Conservation (phyloP, 345 rosid species). For the Moricandia moricandioides region DNA sequence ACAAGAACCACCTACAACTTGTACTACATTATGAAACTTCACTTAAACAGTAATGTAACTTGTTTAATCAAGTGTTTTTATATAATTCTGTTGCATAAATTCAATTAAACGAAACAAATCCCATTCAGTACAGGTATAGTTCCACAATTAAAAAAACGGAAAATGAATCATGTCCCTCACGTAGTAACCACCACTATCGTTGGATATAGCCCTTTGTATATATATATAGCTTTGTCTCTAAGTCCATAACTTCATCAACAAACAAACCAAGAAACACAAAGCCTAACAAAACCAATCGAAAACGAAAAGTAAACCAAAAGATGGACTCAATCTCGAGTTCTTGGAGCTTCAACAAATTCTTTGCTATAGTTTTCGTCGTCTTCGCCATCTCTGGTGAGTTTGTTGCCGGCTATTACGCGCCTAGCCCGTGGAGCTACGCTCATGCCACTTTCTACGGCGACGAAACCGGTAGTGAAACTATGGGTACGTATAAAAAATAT, state of each 20-base stretch:
- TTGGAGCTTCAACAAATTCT: slow-evolving; percentile 44
- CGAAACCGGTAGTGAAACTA: slow-evolving; percentile 56
- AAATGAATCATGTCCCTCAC: slow-evolving; percentile 27
- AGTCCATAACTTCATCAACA: slow-evolving; percentile 19
- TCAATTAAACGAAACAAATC: slow-evolving; percentile 27
- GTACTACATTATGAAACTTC: too few relatives aligned
- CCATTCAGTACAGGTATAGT: slow-evolving; percentile 25
- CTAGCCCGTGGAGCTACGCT: slow-evolving; percentile 54
- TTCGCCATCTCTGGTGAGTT: slow-evolving; percentile 27
- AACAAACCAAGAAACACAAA: background rate
- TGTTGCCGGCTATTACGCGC: slow-evolving; percentile 36
- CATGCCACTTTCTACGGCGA: slow-evolving; percentile 78
- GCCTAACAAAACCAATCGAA: background rate
- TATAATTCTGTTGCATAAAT: background rate
- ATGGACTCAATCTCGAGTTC: slow-evolving; percentile 28
- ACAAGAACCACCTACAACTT: background rate
- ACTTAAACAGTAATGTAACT: too few relatives aligned
- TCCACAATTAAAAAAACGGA: background rate
- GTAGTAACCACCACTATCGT: slow-evolving; percentile 30
- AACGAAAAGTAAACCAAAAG: background rate
- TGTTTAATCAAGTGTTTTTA: too few relatives aligned
- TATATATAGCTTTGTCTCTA: slow-evolving; percentile 22
- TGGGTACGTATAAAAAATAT: slow-evolving; percentile 40
- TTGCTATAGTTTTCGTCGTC: slow-evolving; percentile 16
- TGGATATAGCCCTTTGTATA: background rate